A percentile compares a stretch with the other conserved stretches of the same genome.
Evolutionary conservation across 371 early-diverging fungal genomes (phyloP).

Genomic region (Conidiobolus coronatus): DNA sequence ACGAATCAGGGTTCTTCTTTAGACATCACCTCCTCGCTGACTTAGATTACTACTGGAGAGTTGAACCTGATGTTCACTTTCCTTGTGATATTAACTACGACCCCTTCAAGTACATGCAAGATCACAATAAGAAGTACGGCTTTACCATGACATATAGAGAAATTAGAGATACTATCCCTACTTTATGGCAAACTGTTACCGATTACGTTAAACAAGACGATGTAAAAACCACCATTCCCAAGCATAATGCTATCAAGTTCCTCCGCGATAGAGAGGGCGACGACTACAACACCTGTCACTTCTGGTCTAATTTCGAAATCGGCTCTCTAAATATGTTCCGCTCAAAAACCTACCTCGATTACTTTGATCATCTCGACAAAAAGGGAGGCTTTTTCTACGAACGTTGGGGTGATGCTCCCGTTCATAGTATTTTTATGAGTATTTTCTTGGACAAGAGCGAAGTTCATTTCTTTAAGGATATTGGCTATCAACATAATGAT

Average conservation of each 20-base stretch:
- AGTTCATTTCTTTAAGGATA: slow-evolving; percentile 82
- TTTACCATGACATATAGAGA: slow-evolving; percentile 58
- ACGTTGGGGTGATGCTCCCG: slow-evolving; percentile 91
- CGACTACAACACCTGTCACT: slow-evolving; percentile 45
- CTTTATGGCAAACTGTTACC: slow-evolving; percentile 44
- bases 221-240: slow-evolving; percentile 4
- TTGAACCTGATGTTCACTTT: slow-evolving; percentile 80
- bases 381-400: slow-evolving; percentile 88
- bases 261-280: slow-evolving; percentile 3
- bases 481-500: slow-evolving; percentile 50
- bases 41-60: slow-evolving; percentile 88
- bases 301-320: slow-evolving; percentile 95
- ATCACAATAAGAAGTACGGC: slow-evolving; percentile 36
- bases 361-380: slow-evolving; percentile 62
- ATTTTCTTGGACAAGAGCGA: slow-evolving; percentile 49
- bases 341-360: slow-evolving; percentile 36
- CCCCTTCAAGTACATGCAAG: slow-evolving; percentile 66
- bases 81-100: slow-evolving; percentile 74
- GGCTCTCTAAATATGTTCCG: slow-evolving; percentile 61
- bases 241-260: slow-evolving; percentile 5
- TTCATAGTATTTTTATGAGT: slow-evolving; percentile 76
- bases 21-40: slow-evolving; percentile 45
- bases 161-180: slow-evolving; percentile 50
- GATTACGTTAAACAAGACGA: slow-evolving; percentile 24
- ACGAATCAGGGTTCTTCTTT: slow-evolving; percentile 77